Conservation (phyloP, 441 rosid genomes). For the Syzygium malaccense region DNA sequence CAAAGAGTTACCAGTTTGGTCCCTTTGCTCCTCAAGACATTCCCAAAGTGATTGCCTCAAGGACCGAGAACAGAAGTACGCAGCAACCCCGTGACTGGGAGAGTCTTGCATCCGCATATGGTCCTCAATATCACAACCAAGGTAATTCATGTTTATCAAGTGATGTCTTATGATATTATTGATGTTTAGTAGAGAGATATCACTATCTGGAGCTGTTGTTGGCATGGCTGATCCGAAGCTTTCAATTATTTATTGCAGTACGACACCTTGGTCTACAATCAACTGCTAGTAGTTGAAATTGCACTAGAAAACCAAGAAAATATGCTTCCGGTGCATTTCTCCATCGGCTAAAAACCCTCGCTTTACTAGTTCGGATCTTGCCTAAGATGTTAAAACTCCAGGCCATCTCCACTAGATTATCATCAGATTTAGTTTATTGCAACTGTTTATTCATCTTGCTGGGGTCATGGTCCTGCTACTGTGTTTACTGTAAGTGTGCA, state of each 20-base stretch:
- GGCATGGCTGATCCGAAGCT: background rate
- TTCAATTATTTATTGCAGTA: background rate
- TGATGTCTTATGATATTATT: background rate
- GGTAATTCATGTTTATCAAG: slow-evolving; percentile 25
- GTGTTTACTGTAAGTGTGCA: background rate
- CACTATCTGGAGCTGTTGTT: background rate
- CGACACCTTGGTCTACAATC: background rate
- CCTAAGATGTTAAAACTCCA: background rate
- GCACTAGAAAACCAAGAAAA: background rate
- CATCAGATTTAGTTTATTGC: background rate
- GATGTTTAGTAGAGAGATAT: background rate
- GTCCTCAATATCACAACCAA: slow-evolving; percentile 68
- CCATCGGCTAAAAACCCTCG: background rate
- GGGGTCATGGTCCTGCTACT: background rate
- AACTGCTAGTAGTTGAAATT: background rate
- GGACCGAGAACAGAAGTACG: slow-evolving; percentile 13
- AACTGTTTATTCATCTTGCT: background rate
- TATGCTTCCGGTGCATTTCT: background rate
- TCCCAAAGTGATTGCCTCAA: slow-evolving; percentile 11
- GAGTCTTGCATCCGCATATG: slow-evolving; percentile 43
- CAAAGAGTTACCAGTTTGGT: slow-evolving; percentile 61
- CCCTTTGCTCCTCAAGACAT: slow-evolving; percentile 60
- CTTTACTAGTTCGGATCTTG: background rate
- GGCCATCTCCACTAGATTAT: background rate
- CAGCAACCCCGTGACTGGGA: slow-evolving; percentile 45